Evolutionary conservation across 1,284 basidiomycete genomes (phyloP).

Genomic region (Ceraceosorus guamensis): DNA sequence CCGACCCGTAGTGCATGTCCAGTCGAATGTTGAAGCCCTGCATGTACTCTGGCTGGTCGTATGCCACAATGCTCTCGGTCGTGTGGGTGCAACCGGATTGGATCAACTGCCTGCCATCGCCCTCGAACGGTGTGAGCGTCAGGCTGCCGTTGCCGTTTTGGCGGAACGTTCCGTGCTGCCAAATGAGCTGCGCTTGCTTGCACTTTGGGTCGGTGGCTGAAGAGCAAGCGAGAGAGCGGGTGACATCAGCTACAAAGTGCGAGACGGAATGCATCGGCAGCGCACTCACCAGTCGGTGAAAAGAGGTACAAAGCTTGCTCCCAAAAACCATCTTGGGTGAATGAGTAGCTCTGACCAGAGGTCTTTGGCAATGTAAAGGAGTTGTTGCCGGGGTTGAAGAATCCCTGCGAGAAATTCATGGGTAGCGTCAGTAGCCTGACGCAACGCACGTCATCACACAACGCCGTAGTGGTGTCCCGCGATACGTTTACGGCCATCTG

Average conservation of each 20-base stretch:
- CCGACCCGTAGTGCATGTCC: slow-evolving; percentile 17
- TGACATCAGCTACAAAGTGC: neutral
- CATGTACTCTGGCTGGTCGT: slow-evolving; percentile 17
- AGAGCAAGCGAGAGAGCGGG: neutral
- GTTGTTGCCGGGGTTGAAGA: slow-evolving; percentile 41
- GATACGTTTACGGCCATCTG: too few species aligned
- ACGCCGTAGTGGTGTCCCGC: too few species aligned
- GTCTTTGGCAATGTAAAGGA: slow-evolving; percentile 38
- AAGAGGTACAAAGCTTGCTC: slow-evolving; percentile 44
- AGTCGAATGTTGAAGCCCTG: slow-evolving; percentile 17
- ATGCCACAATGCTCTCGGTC: slow-evolving; percentile 14
- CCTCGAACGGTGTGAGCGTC: slow-evolving; percentile 19
- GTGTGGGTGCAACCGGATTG: slow-evolving; percentile 18
- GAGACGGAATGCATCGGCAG: neutral
- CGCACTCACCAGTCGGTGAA: slow-evolving; percentile 29
- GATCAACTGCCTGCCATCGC: slow-evolving; percentile 25
- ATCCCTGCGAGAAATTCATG: slow-evolving; percentile 13
- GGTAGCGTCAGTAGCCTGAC: too few species aligned
- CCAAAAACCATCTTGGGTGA: slow-evolving; percentile 44
- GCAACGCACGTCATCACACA: too few species aligned
- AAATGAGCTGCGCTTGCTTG: slow-evolving; percentile 37
- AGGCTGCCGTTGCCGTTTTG: slow-evolving; percentile 29
- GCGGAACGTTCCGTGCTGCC: slow-evolving; percentile 40
- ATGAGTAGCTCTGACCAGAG: slow-evolving; percentile 43
- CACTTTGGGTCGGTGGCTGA: slow-evolving; percentile 31